These are phyloP conservation scores for Aspergillus calidoustus DNA, from an alignment of 2,329 filamentous ascomycete genomes.

Conservation along the genomic window DNA sequence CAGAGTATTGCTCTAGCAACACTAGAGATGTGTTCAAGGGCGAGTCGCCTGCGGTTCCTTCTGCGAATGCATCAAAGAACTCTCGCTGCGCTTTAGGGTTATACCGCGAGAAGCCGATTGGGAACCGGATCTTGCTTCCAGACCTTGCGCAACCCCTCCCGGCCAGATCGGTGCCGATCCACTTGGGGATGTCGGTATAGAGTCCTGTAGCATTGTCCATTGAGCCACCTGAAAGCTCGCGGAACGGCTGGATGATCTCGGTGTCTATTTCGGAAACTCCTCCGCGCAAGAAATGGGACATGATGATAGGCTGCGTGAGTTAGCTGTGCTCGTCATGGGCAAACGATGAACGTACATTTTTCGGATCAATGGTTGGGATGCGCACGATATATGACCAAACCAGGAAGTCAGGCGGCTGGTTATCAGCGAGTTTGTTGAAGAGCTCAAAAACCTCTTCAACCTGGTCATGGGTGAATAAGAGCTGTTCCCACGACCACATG, in stretches of 20 bases:
- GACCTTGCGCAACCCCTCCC: slow-evolving; percentile 42
- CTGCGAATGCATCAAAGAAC: slow-evolving; percentile 40
- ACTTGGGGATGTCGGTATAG: slow-evolving; percentile 49
- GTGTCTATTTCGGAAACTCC: slow-evolving; percentile 6
- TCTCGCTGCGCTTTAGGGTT: slow-evolving; percentile 37
- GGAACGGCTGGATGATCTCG: slow-evolving; percentile 30
- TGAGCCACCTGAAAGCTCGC: slow-evolving; percentile 39
- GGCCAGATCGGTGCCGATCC: slow-evolving; percentile 44
- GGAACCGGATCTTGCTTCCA: slow-evolving; percentile 44
- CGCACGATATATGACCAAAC: slow-evolving; percentile 14
- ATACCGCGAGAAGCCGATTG: slow-evolving; percentile 45
- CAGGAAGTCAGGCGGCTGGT: slow-evolving; percentile 17
- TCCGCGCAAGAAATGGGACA: slow-evolving; percentile 15
- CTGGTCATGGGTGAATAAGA: slow-evolving; percentile 12
- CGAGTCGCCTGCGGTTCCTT: slow-evolving; percentile 32
- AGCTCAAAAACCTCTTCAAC: slow-evolving; percentile 14
- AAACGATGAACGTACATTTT: slow-evolving; percentile 14
- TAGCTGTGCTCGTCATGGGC: not conserved
- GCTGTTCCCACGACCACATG: slow-evolving; percentile 16
- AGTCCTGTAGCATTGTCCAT: slow-evolving; percentile 36
- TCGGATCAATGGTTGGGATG: slow-evolving; percentile 5
- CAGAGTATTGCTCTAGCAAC: slow-evolving; percentile 59
- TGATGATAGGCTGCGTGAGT: slow-evolving; percentile 15
- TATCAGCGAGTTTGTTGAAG: slow-evolving; percentile 16
- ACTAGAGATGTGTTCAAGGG: slow-evolving; percentile 45